Base-by-base conservation (phyloP, 2,329 filamentous ascomycete species). In the Sodiomyces alkalinus region DNA sequence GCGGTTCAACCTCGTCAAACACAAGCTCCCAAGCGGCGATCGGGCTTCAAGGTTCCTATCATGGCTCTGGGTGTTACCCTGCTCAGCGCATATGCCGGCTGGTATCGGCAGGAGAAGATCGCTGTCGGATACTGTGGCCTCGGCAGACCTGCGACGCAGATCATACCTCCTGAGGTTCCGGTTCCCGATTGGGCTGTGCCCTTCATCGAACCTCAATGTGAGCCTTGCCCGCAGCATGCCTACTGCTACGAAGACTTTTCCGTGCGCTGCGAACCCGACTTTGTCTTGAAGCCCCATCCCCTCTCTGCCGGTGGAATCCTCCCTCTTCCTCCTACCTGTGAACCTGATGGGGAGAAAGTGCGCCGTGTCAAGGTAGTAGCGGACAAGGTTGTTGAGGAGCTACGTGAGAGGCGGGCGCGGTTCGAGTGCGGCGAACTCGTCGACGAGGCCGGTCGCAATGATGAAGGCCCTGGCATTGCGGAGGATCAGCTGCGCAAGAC, bases 71-170 rank as follows among this genome's bases (percentile, higher is more conserved):
- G 87, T 3, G 47, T 80, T 13, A 74, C 78, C 0, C 54, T 90
- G 7, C 51, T 90, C 6, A 68, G 68, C 18, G 73, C 77, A 1
- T 82, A 92, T 38, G 78, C 66, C 17, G 70, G 70, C 7, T 90
- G 86, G 69, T 98, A 86, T 59, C 68, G 87, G 27, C 82, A 93
- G 47, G 90, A 98, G 53, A 96, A 96, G 62, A 61, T 93, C n/a
- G 79, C 82, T 11, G 82, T 96, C 13, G 90, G 92, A 19, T 98
- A 92, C 47, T 98, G 90, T 48, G 85, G 86, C 9, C 68, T 92
- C 29, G 90, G 80, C 15, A 70, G 75, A 29, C 61, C 71, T 26
- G 68, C 63, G 3, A 59, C 54, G 18, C 45, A 59, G 38, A 45
- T 72, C 17, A 48, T 71, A 12, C 64, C 65, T 8, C 46, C 51